Base-by-base conservation (phyloP, 2,329 filamentous ascomycete species). In the Fonsecaea monophora region DNA sequence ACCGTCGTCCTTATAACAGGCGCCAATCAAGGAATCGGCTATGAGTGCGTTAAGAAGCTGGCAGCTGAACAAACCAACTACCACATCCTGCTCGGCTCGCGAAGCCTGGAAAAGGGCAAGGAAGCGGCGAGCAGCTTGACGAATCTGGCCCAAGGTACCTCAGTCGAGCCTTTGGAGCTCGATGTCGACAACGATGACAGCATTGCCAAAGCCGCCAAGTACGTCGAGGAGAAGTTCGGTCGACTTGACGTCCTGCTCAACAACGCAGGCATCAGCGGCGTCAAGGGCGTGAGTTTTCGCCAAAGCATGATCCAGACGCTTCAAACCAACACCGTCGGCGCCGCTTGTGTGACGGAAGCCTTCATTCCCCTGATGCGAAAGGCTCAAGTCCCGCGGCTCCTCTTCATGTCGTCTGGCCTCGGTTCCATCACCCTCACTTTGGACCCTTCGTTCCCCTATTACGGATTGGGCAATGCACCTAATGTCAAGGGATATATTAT, bases 81-180 rank as follows among this genome's bases (percentile, higher is more conserved):
- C 40, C 34, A 73, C 69, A 61, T 80, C 72, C 9, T 75, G 65
- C 42, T 76, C 64, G 2, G 75, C 75, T 32, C 73, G 66, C 64
- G 77, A 73, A 37, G 79, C 66, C 21, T 73, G 74, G 4, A 80
- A 66, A 0, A 78, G 74, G 4, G 80, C 76, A 58, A 81, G 68
- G 0, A 82, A 69, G 64, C 68, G 4, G 62, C 64, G 4, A 42
- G 56, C 9, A 57, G 25, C 12, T 35, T 71, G 37, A 42, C 56
- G n/a, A 10, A 61, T 10, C 30, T 70, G 7, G 67, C 64, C 13
- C 13, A 21, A 8, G 60, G 62, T 13, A 63, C 68, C 4, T 30
- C 54, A 0, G 65, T 70, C 18, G 65, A 70, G 15, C 35, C 64
- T 12, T 13, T 70, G 6, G 48, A 69, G 37, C 53, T 70, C 15